These are phyloP conservation scores for Fusarium avenaceum DNA, from an alignment of 2,329 filamentous ascomycete species.

Conservation along the genomic window DNA sequence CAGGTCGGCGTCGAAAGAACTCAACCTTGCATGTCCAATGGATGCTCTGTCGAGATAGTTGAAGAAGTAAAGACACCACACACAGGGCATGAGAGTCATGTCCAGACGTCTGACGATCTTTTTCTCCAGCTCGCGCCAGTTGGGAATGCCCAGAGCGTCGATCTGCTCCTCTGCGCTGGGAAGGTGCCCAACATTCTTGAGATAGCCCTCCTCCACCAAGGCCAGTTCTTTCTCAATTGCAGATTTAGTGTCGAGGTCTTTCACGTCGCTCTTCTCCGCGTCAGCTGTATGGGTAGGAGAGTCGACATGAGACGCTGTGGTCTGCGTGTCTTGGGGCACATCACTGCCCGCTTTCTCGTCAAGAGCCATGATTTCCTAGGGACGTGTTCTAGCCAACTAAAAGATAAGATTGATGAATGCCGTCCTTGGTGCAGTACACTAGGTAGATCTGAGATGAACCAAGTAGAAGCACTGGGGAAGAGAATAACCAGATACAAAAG, in stretches of 20 bases:
- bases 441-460: not conserved
- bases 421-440: too few relatives aligned
- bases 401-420: not conserved
- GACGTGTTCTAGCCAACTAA: fast-evolving
- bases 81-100: slow-evolving; percentile 25
- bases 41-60: slow-evolving; percentile 29
- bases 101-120: slow-evolving; percentile 26
- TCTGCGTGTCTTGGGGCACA: slow-evolving; percentile 1
- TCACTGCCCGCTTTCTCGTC: slow-evolving; percentile 9
- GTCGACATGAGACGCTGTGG: not conserved
- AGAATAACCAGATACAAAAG: fast-evolving
- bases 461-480: not conserved
- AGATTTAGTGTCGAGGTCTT: not conserved
- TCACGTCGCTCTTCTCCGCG: not conserved
- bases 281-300: not conserved
- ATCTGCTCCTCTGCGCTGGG: slow-evolving; percentile 25
- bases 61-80: slow-evolving; percentile 30
- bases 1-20: slow-evolving; percentile 8
- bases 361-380: not conserved
- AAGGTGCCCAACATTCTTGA: slow-evolving; percentile 14
- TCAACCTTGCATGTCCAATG: slow-evolving; percentile 10
- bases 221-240: slow-evolving; percentile 16
- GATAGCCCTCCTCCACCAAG: slow-evolving; percentile 10
- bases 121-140: slow-evolving; percentile 27
- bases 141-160: slow-evolving; percentile 11